A percentile compares a stretch with the other conserved stretches of the same genome.
phyloP scores from a whole-genome alignment of 2,329 filamentous ascomycete species.

The Claviceps sorghi region DNA sequence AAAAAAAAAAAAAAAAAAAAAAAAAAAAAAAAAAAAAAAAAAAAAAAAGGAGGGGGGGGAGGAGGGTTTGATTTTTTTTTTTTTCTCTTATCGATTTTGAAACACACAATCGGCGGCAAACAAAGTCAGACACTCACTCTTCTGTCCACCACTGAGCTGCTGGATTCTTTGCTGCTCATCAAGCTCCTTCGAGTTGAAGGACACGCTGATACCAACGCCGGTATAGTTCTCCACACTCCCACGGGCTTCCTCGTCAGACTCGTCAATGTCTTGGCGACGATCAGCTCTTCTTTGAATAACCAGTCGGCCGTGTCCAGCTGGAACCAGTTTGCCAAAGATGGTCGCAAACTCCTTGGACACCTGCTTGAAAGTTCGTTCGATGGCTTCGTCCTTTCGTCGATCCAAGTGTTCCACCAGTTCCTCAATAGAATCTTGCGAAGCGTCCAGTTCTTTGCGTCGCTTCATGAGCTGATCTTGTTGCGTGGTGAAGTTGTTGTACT shows the following conservation, averaged over 20 bases:
- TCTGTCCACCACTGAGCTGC: constrained; percentile 92
- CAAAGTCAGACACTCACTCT: constrained; percentile 48
- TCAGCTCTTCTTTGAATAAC: constrained; percentile 89
- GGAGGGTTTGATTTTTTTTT: no score
- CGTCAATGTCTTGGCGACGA: constrained; percentile 41
- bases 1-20: no score
- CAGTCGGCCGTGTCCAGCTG: constrained; percentile 77
- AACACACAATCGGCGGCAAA: background rate
- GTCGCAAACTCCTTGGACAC: constrained; percentile 84
- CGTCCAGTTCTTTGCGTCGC: constrained; percentile 74
- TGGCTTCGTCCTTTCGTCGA: constrained; percentile 92
- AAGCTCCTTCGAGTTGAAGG: constrained; percentile 89
- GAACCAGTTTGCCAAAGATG: constrained; percentile 90
- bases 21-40: no score
- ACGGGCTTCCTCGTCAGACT: constrained; percentile 55
- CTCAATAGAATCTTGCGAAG: constrained; percentile 74
- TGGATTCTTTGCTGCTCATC: constrained; percentile 97
- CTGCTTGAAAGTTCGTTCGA: constrained; percentile 96
- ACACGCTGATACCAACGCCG: constrained; percentile 91
- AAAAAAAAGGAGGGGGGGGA: no score
- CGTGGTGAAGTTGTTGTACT: constrained; percentile 93
- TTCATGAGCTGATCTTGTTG: constrained; percentile 78
- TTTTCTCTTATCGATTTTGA: background rate
- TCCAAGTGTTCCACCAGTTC: constrained; percentile 87
- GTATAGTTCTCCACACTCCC: constrained; percentile 84